These are phyloP conservation scores for Carallia brachiata DNA, from an alignment of 345 rosid species.

Conservation along the genomic window DNA sequence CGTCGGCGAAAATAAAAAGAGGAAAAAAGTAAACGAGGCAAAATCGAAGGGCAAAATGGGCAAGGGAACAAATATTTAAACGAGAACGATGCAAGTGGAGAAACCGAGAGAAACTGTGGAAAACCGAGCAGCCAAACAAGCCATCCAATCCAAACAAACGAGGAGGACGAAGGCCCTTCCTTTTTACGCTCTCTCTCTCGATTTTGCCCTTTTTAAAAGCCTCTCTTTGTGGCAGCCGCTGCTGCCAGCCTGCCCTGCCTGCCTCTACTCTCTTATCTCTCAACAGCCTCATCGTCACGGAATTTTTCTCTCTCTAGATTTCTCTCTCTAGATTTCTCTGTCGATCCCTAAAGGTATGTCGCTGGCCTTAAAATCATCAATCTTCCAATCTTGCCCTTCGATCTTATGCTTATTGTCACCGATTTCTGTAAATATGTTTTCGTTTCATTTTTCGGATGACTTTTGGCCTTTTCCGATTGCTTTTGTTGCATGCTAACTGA, in stretches of 20 bases:
- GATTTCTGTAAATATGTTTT: neutral
- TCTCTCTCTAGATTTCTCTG: constrained; percentile 12
- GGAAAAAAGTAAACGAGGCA: neutral
- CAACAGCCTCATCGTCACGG: constrained; percentile 41
- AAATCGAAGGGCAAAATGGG: constrained; percentile 13
- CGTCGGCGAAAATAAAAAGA: neutral
- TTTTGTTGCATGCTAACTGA: neutral
- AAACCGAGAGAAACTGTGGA: too few species aligned
- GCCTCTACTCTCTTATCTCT: neutral
- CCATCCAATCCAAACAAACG: constrained; percentile 26
- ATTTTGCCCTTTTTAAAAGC: constrained; percentile 12
- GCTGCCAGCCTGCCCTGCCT: neutral
- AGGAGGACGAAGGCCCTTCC: neutral
- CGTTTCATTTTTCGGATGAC: neutral
- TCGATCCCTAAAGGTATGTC: constrained; percentile 46
- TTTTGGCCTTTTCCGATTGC: neutral
- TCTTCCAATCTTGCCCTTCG: constrained; percentile 15
- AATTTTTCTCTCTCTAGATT: constrained; percentile 19
- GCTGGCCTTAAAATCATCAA: constrained; percentile 23
- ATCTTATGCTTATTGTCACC: constrained; percentile 11
- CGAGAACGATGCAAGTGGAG: constrained; percentile 25
- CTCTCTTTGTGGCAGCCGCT: constrained; percentile 16
- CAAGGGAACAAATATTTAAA: constrained; percentile 16
- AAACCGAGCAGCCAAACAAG: neutral
- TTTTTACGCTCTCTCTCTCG: neutral